Conservation (phyloP, 1,284 basidiomycete genomes). For the Tremellales sp. region DNA sequence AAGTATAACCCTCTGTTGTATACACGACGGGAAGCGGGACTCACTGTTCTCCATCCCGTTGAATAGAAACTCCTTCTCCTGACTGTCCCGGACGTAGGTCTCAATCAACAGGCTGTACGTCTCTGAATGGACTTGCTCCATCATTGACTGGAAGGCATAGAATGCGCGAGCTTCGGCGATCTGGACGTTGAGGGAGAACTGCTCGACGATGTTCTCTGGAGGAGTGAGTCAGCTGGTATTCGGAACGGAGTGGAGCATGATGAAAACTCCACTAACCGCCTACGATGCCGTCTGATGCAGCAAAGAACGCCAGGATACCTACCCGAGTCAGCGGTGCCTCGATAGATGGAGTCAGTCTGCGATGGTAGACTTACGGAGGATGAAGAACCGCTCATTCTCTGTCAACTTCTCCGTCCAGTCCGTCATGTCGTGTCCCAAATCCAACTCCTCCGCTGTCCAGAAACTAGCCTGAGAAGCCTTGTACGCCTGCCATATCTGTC, state of each 20-base stretch:
- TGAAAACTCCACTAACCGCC: too few species aligned
- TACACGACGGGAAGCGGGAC: constrained; percentile 7
- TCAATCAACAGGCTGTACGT: constrained; percentile 58
- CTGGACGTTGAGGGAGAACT: constrained; percentile 93
- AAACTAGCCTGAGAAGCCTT: constrained; percentile 60
- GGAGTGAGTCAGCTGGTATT: constrained; percentile 1
- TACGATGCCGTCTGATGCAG: constrained; percentile 93
- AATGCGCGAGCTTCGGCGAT: constrained; percentile 91
- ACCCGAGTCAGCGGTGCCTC: constrained; percentile 7
- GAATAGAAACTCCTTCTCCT: constrained; percentile 54
- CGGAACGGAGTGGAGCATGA: too few species aligned
- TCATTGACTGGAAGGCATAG: constrained; percentile 98
- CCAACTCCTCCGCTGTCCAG: constrained; percentile 97
- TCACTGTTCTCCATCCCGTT: constrained; percentile 54
- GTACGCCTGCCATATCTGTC: constrained; percentile 89
- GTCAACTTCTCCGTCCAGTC: constrained; percentile 88
- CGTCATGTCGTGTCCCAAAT: constrained; percentile 79
- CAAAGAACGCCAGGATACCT: constrained; percentile 84
- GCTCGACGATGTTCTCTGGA: constrained; percentile 76
- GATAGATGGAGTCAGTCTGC: too few species aligned
- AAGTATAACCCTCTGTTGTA: neutral
- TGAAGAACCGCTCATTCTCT: constrained; percentile 85
- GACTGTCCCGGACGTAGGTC: constrained; percentile 55
- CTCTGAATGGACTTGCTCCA: constrained; percentile 62
- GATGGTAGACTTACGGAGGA: constrained; percentile 65